A percentile compares a stretch with the other conserved stretches of the same genome.
Evolutionary conservation across 306 rosid species (phyloP).

Genomic region (Prosopis cineraria): DNA sequence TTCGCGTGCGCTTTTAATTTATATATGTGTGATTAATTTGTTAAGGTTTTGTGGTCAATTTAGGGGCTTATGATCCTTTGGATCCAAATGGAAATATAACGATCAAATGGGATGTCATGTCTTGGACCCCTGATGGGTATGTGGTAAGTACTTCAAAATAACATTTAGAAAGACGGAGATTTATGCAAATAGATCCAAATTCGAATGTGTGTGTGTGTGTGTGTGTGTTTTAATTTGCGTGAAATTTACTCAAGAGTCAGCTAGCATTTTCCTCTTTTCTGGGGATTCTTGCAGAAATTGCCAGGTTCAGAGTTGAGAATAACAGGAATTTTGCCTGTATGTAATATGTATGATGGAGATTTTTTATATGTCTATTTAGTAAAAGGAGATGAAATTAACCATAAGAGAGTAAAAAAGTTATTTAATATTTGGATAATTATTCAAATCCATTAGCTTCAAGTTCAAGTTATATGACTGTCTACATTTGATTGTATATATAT

Average conservation of each 20-base stretch:
- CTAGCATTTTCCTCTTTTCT: not conserved
- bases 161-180: too few relatives aligned
- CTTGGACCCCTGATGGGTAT: slow-evolving; percentile 97
- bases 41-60: slow-evolving; percentile 18
- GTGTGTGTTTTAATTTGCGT: too few relatives aligned
- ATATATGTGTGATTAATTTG: not conserved
- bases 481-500: not conserved
- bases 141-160: slow-evolving; percentile 57
- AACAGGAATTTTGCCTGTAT: not conserved
- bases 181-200: too few relatives aligned
- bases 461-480: not conserved
- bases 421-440: too few relatives aligned
- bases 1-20: too few relatives aligned
- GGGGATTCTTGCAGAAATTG: too few relatives aligned
- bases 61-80: slow-evolving; percentile 91
- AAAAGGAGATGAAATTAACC: not conserved
- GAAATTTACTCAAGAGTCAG: not conserved
- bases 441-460: too few relatives aligned
- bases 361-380: not conserved
- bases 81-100: slow-evolving; percentile 96
- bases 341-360: not conserved
- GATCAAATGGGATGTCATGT: slow-evolving; percentile 89
- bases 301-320: not conserved
- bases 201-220: too few relatives aligned
- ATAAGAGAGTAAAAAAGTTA: too few relatives aligned